A percentile compares a stretch with the other conserved stretches of the same genome.
These are phyloP conservation scores for Cucurbitaria berberidis DNA, from an alignment of 2,329 filamentous ascomycete species.

Conservation along the genomic window DNA sequence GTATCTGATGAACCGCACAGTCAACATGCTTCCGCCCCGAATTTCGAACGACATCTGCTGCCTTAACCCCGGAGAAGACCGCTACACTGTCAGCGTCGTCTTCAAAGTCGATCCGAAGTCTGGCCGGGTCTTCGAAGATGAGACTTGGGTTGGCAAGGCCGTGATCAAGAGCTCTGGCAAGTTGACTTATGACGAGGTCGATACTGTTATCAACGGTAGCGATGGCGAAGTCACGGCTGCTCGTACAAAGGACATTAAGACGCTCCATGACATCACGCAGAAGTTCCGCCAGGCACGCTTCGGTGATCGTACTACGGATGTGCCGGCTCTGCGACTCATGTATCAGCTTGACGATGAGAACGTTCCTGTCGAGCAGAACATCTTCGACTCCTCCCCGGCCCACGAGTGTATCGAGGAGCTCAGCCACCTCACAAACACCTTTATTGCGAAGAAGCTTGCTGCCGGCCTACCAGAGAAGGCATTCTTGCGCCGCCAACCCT, in stretches of 20 bases:
- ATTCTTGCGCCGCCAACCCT: slow-evolving; percentile 81
- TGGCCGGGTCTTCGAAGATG: slow-evolving; percentile 79
- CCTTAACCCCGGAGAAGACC: slow-evolving; percentile 82
- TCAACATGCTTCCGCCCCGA: slow-evolving; percentile 84
- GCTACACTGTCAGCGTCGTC: slow-evolving; percentile 89
- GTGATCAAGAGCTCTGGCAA: slow-evolving; percentile 92
- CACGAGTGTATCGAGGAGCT: slow-evolving; percentile 96
- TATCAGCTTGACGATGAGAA: slow-evolving; percentile 98
- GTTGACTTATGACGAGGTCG: slow-evolving; percentile 83
- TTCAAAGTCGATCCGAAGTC: slow-evolving; percentile 87
- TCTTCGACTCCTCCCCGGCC: slow-evolving; percentile 87
- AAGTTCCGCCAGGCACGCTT: slow-evolving; percentile 91
- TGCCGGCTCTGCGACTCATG: slow-evolving; percentile 84
- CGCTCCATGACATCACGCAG: slow-evolving; percentile 79
- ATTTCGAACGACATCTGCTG: slow-evolving; percentile 88
- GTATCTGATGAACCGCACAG: slow-evolving; percentile 89
- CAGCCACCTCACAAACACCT: slow-evolving; percentile 88
- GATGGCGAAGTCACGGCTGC: slow-evolving; percentile 70
- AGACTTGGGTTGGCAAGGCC: slow-evolving; percentile 92
- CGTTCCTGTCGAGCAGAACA: slow-evolving; percentile 93
- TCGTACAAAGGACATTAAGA: slow-evolving; percentile 77
- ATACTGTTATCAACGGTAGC: slow-evolving; percentile 74
- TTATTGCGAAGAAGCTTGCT: slow-evolving; percentile 84
- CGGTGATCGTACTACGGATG: slow-evolving; percentile 76
- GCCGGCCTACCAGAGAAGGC: slow-evolving; percentile 88